Evolutionary conservation across 2,329 filamentous ascomycete genomes (phyloP).

Genomic region (Colletotrichum euphorbiae): DNA sequence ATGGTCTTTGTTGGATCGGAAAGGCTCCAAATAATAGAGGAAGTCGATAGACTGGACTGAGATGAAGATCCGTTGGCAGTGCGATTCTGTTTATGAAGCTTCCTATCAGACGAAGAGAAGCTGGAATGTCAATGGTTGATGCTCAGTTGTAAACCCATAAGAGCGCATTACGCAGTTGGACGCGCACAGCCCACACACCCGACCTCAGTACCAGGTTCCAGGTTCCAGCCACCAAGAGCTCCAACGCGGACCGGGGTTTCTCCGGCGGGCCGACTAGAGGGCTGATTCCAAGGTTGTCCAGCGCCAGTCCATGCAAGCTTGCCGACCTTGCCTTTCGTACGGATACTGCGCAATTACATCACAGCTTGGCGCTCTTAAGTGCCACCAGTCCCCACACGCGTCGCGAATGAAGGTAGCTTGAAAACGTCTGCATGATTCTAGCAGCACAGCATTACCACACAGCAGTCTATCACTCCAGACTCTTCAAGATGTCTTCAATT

Average conservation of each 20-base stretch:
- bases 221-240: slow-evolving; percentile 35
- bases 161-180: slow-evolving; percentile 36
- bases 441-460: neutral
- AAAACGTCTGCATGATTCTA: neutral
- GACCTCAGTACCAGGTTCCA: slow-evolving; percentile 38
- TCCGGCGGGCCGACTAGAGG: slow-evolving; percentile 18
- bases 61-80: neutral
- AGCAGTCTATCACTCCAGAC: neutral
- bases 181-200: slow-evolving; percentile 32
- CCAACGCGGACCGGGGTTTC: slow-evolving; percentile 31
- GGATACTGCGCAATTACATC: slow-evolving; percentile 17
- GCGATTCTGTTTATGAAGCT: slow-evolving; percentile 11
- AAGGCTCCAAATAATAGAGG: neutral
- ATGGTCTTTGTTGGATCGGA: neutral
- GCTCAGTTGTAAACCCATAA: slow-evolving; percentile 18
- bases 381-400: slow-evolving; percentile 15
- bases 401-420: neutral
- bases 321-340: neutral
- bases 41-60: neutral
- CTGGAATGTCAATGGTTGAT: slow-evolving; percentile 23
- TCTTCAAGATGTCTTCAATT: slow-evolving; percentile 71
- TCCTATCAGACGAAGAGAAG: slow-evolving; percentile 31
- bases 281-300: too few species aligned
- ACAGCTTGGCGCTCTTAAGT: slow-evolving; percentile 13
- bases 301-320: neutral